A percentile compares a stretch with the other conserved stretches of the same genome.
phyloP scores from a whole-genome alignment of 208 protist genomes.

The Leishmania mexicana region DNA sequence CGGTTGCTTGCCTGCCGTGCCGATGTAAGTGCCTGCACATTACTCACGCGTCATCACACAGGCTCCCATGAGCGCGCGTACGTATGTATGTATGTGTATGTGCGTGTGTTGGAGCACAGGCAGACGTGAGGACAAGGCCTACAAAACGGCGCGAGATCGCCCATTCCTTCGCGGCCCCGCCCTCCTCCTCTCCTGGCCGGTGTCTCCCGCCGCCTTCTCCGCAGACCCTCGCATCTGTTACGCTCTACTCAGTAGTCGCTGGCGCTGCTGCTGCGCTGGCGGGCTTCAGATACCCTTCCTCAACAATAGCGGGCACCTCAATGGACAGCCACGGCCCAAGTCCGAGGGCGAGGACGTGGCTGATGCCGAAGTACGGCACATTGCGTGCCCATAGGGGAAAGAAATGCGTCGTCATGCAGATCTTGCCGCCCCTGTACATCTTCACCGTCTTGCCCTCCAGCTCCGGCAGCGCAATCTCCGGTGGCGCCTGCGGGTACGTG shows the following conservation, averaged over 20 bases:
- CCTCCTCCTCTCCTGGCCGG: not conserved
- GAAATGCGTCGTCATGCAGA: constrained; percentile 98
- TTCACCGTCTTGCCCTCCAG: constrained; percentile 98
- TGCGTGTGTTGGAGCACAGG: not conserved
- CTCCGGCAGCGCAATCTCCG: constrained; percentile 97
- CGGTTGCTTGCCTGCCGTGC: not conserved
- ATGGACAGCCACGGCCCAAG: constrained; percentile 97
- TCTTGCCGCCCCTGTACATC: constrained; percentile 99
- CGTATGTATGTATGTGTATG: not conserved
- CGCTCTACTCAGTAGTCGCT: not conserved
- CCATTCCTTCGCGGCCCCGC: not conserved
- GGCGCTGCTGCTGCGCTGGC: constrained; percentile 13
- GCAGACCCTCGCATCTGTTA: not conserved
- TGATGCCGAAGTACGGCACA: constrained; percentile 97
- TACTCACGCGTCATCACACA: not conserved
- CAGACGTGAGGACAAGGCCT: not conserved
- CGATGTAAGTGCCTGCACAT: not conserved
- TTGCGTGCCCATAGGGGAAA: constrained; percentile 98
- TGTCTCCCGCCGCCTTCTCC: not conserved
- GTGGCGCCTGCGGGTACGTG: constrained; percentile 95
- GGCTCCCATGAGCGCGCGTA: not conserved
- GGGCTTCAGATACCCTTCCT: constrained; percentile 82
- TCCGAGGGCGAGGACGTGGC: constrained; percentile 96
- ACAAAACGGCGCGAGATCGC: not conserved
- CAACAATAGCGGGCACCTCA: constrained; percentile 96